phyloP scores from a whole-genome alignment of 495 filamentous ascomycete species.

The Podospora australis region DNA sequence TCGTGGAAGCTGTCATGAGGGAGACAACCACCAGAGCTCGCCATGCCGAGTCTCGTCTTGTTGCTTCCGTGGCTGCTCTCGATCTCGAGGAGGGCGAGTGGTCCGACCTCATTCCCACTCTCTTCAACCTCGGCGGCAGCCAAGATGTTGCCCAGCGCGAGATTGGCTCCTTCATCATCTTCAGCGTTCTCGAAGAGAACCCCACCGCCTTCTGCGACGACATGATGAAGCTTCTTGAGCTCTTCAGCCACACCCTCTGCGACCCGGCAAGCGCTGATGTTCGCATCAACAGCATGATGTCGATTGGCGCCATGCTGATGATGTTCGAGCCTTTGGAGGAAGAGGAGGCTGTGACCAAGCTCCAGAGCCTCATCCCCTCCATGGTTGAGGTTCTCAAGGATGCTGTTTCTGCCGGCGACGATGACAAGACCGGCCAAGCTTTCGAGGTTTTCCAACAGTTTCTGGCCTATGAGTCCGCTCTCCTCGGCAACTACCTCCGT shows the following conservation, averaged over 20 bases:
- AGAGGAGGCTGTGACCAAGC: constrained; percentile 56
- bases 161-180: constrained; percentile 87
- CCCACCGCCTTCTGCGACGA: constrained; percentile 73
- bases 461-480: constrained; percentile 78
- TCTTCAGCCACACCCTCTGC: constrained; percentile 81
- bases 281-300: constrained; percentile 88
- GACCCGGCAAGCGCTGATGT: constrained; percentile 89
- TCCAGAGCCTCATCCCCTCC: constrained; percentile 71
- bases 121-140: constrained; percentile 66
- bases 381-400: constrained; percentile 89
- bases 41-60: constrained; percentile 80
- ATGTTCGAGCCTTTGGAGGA: constrained; percentile 83
- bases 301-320: constrained; percentile 83
- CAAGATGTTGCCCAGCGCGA: constrained; percentile 72
- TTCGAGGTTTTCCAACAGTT: constrained; percentile 98
- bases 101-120: constrained; percentile 68
- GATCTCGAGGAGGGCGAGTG: constrained; percentile 86
- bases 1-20: constrained; percentile 73
- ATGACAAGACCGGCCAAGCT: constrained; percentile 77
- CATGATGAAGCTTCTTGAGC: constrained; percentile 65
- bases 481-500: constrained; percentile 79
- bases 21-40: constrained; percentile 69
- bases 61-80: constrained; percentile 77
- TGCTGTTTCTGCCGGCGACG: constrained; percentile 68
- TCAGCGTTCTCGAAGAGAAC: constrained; percentile 78